Conservation (phyloP, 495 filamentous ascomycete species). For the Xylaria acuta region DNA sequence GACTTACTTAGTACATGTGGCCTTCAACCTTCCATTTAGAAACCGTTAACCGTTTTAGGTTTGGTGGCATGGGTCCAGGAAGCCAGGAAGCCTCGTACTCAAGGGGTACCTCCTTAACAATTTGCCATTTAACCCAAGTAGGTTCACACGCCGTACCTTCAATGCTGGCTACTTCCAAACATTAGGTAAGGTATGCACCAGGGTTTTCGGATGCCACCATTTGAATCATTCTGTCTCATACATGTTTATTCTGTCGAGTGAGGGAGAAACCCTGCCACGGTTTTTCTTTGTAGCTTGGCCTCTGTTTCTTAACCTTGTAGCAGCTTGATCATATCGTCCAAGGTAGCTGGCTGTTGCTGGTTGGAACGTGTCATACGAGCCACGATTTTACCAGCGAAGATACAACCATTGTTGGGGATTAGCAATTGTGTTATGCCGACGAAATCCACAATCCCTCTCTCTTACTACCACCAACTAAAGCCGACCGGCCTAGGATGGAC, state of each 20-base stretch:
- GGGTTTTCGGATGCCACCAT: not conserved
- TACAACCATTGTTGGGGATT: not conserved
- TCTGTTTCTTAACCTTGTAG: not conserved
- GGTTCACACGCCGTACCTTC: no score
- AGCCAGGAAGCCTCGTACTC: not conserved
- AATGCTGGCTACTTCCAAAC: no score
- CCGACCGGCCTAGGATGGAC: not conserved
- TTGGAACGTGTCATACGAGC: not conserved
- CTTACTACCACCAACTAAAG: not conserved
- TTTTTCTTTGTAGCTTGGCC: not conserved
- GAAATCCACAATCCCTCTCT: not conserved
- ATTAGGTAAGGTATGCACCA: not conserved
- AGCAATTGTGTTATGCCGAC: not conserved
- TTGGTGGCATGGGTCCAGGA: conserved; percentile 7
- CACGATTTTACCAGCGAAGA: not conserved
- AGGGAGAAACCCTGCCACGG: not conserved
- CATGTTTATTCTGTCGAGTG: not conserved
- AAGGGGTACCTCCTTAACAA: not conserved
- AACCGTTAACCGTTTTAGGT: conserved; percentile 4
- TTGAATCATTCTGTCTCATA: not conserved
- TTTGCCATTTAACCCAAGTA: conserved; percentile 1
- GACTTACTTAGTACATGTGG: no score
- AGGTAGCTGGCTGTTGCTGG: not conserved
- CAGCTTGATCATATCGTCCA: not conserved
- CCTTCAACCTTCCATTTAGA: conserved; percentile 4